Percentiles rank a stretch among this genome's conserved stretches.
Conservation (phyloP, 305 asterid species). For the Stenogyne calaminthoides region DNA sequence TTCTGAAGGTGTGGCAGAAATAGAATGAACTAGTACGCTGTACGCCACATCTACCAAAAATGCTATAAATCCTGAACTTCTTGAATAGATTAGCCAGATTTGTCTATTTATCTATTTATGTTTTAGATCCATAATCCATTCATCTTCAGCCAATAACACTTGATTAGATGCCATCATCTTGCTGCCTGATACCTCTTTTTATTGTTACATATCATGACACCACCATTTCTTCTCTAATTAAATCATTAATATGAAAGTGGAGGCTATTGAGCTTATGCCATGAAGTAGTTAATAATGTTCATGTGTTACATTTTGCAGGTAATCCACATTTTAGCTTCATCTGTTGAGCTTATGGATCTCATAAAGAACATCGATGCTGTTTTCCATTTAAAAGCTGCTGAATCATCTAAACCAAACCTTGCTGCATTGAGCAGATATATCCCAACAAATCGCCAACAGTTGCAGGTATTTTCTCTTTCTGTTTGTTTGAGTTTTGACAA, state of each 20-base stretch:
- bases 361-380: conserved; percentile 66
- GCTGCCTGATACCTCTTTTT: conserved; percentile 5
- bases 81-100: neutral
- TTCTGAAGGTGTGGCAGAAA: neutral
- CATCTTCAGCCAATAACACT: neutral
- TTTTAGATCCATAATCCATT: neutral
- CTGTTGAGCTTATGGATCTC: conserved; percentile 70
- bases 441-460: conserved; percentile 69
- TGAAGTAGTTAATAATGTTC: neutral
- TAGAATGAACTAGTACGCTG: neutral
- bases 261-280: conserved; percentile 4
- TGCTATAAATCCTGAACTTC: neutral
- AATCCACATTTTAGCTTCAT: conserved; percentile 68
- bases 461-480: conserved; percentile 55
- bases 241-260: neutral
- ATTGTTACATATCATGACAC: too few species aligned
- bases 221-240: conserved; percentile 3
- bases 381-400: conserved; percentile 66
- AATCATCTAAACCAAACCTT: conserved; percentile 56
- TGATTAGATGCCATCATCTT: neutral
- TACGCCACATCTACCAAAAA: neutral
- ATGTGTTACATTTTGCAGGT: conserved; percentile 57
- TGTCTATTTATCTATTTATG: neutral
- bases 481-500: neutral
- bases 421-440: conserved; percentile 50